Evolutionary conservation across 164 flowering plant species (phyloP), one percentile per base, ranked within the genome.

Genomic region (grape (Vitis vinifera)): DNA sequence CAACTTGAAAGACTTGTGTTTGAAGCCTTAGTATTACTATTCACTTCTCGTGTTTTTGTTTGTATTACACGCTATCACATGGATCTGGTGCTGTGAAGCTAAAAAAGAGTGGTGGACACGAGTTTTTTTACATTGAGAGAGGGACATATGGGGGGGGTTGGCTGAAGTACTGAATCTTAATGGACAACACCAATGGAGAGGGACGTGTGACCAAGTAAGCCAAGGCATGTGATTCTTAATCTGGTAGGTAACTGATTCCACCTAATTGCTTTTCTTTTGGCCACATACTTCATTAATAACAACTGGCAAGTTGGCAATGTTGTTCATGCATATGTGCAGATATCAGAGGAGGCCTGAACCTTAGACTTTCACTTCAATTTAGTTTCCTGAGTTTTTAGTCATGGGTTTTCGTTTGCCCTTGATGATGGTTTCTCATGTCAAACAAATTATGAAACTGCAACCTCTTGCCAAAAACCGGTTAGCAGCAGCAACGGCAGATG

Each of bases 381-480:
- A 3, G 6, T 37, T 37, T 37, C 44, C 44, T 37, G 44, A 37
- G 44, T 37, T 37, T 37, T 37, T 11, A 27, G 62, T 27, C 44
- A 59, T 59, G 62, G 31, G 44, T 23, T 59, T 59, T 5, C 6
- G 62, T 23, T 59, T 58, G 61, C 61, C 61, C 23, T 58, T 37
- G 44, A 37, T 5, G 14, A 27, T 23, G 62, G 31, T 59, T 59
- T 27, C 37, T 59, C 37, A 59, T 59, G 62, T 59, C 62, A 59
- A 23, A 59, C 62, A 59, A 37, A 17, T 27, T 37, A 12, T 27
- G 11, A 59, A 59, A 23, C 29, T 59, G 12, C 62, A 59, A 13
- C 9, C 62, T 59, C 5, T 27, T 59, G 13, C 37, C 10, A 59
- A 30, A 27, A 59, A 59, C 10, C 62, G 11, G 29, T 27, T 8